These are phyloP conservation scores for Acacia pycnantha DNA, from an alignment of 331 rosid genomes.

Conservation along the genomic window DNA sequence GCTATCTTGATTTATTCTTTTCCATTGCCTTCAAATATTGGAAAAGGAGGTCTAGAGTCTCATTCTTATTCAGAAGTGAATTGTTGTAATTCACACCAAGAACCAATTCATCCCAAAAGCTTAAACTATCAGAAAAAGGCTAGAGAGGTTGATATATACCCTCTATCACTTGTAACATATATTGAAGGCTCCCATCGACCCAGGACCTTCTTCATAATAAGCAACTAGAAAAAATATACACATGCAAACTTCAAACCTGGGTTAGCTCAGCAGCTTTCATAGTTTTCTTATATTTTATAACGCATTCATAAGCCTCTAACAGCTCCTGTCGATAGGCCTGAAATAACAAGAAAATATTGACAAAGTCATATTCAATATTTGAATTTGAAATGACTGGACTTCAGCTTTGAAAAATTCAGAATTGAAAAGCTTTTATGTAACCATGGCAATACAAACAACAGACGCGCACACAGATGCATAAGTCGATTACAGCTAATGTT, in stretches of 20 bases:
- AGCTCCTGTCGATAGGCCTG: slow-evolving; percentile 90
- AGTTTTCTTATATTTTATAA: slow-evolving; percentile 84
- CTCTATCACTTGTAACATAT: not conserved
- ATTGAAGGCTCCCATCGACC: not conserved
- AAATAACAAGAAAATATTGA: slow-evolving; percentile 25
- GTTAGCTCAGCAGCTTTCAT: slow-evolving; percentile 98
- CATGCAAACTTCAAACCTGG: slow-evolving; percentile 57
- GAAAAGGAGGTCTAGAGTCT: not conserved
- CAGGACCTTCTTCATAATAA: slow-evolving; percentile 19
- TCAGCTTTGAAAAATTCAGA: not conserved
- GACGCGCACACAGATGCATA: accelerated
- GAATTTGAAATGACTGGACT: not conserved
- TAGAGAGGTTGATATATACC: not conserved
- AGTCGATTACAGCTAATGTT: not conserved
- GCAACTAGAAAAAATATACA: slow-evolving; percentile 22
- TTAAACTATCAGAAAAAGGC: not conserved
- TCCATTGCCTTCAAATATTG: not conserved
- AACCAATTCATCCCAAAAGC: not conserved
- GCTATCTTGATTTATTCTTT: not conserved
- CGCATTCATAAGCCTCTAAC: slow-evolving; percentile 88
- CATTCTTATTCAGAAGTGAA: not conserved
- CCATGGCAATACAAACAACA: not conserved
- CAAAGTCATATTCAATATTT: not conserved
- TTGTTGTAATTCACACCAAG: not conserved
- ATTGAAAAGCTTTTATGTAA: not conserved